These are phyloP conservation scores for Spinellus fusiger DNA, from an alignment of 192 early-diverging fungal species.

Conservation along the genomic window DNA sequence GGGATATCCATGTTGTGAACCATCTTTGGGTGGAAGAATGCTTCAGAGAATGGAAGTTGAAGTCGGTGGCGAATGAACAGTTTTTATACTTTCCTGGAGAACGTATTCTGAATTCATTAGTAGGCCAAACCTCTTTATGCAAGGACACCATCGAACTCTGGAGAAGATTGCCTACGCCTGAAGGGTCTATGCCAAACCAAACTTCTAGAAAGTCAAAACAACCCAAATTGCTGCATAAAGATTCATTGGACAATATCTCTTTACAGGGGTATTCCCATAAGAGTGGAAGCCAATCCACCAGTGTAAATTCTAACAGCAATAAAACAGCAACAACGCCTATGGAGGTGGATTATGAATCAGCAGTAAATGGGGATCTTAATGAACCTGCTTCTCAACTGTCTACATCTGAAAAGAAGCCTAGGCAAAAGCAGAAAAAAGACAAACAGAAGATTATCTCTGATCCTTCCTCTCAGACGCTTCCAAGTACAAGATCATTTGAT, in stretches of 20 bases:
- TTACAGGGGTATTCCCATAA: too few relatives aligned
- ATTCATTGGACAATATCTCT: too few relatives aligned
- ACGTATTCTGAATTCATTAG: neutral
- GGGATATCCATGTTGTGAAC: conserved; percentile 69
- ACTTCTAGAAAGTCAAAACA: neutral
- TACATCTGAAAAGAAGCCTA: neutral
- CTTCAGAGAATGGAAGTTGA: conserved; percentile 55
- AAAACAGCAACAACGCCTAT: too few relatives aligned
- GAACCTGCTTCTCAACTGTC: too few relatives aligned
- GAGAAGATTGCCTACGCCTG: neutral
- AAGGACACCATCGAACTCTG: neutral
- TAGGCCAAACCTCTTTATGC: conserved; percentile 2
- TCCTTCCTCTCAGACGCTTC: too few relatives aligned
- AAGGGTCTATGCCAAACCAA: neutral
- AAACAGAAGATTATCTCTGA: neutral
- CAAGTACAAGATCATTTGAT: too few relatives aligned
- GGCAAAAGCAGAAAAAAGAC: neutral
- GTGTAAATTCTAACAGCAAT: too few relatives aligned
- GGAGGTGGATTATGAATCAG: too few relatives aligned
- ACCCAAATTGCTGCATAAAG: too few relatives aligned
- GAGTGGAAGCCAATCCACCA: too few relatives aligned
- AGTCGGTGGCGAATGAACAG: conserved; percentile 38
- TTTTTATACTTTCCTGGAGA: conserved; percentile 47
- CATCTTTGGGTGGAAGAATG: conserved; percentile 85
- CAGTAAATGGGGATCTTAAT: too few relatives aligned